Evolutionary conservation across 345 rosid genomes (phyloP).

Genomic region (Barbarea vulgaris): DNA sequence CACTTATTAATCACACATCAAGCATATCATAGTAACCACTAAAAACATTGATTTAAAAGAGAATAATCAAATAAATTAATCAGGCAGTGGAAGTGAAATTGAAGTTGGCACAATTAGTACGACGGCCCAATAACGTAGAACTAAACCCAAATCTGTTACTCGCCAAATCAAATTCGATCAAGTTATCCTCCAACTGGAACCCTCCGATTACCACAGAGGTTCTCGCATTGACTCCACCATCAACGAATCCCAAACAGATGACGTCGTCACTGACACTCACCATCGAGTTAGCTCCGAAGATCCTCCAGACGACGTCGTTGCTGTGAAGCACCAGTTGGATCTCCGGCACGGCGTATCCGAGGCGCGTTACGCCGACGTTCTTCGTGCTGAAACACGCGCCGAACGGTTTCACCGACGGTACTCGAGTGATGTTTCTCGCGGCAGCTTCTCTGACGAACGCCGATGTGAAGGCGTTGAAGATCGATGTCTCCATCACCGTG

Average conservation of each 20-base stretch:
- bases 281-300: constrained; percentile 72
- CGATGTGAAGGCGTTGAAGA: constrained; percentile 47
- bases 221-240: constrained; percentile 61
- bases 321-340: constrained; percentile 55
- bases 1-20: not conserved
- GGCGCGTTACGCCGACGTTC: constrained; percentile 48
- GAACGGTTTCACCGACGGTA: constrained; percentile 54
- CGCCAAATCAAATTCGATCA: constrained; percentile 67
- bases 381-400: constrained; percentile 56
- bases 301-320: constrained; percentile 56
- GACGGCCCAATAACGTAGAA: constrained; percentile 52
- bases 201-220: constrained; percentile 79
- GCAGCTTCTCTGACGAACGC: constrained; percentile 48
- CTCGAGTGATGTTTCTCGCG: constrained; percentile 53
- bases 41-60: not conserved
- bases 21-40: not conserved
- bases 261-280: constrained; percentile 52
- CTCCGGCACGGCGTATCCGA: constrained; percentile 60
- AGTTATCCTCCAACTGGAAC: constrained; percentile 54
- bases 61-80: not conserved
- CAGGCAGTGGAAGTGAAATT: constrained; percentile 58
- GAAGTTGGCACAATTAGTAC: constrained; percentile 66
- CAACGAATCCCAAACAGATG: constrained; percentile 65
- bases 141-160: constrained; percentile 65
- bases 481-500: constrained; percentile 60